Conservation (phyloP, 202 grass and related monocot genomes). For the Brachypodium distachyon region DNA sequence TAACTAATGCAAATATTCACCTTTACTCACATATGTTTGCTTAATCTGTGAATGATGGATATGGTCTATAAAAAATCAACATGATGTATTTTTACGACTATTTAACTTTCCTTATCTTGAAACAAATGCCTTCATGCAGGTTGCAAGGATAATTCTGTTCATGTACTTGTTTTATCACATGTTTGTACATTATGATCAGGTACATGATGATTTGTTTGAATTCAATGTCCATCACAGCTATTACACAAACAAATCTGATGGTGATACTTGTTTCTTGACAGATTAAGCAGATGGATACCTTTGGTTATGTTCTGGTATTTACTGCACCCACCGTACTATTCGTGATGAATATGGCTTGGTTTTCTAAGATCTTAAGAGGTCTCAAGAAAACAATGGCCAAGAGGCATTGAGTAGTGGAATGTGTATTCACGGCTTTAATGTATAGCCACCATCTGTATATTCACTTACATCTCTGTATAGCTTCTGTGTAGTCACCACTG, state of each 20-base stretch:
- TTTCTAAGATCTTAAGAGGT: constrained; percentile 86
- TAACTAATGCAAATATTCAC: background rate
- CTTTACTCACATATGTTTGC: background rate
- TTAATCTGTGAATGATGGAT: background rate
- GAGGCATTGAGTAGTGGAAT: constrained; percentile 49
- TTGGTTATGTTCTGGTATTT: constrained; percentile 58
- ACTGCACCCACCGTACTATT: constrained; percentile 48
- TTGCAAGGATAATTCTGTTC: constrained; percentile 79
- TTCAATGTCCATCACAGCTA: background rate
- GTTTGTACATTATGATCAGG: constrained; percentile 71
- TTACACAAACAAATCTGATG: background rate
- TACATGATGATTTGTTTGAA: constrained; percentile 15
- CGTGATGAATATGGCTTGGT: constrained; percentile 84
- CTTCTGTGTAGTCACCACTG: background rate
- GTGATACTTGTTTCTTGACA: constrained; percentile 13
- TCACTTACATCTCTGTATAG: background rate
- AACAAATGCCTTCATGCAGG: constrained; percentile 43
- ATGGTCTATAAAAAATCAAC: background rate
- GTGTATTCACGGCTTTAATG: background rate
- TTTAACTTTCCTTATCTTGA: background rate
- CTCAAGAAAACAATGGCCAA: constrained; percentile 85
- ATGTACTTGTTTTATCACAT: constrained; percentile 90
- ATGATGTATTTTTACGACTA: background rate
- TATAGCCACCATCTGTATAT: constrained; percentile 22
- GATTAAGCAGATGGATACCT: constrained; percentile 69